A percentile compares a stretch with the other conserved stretches of the same genome.
Evolutionary conservation across 441 rosid genomes (phyloP).

Genomic region (Pelargonium fulgidum): DNA sequence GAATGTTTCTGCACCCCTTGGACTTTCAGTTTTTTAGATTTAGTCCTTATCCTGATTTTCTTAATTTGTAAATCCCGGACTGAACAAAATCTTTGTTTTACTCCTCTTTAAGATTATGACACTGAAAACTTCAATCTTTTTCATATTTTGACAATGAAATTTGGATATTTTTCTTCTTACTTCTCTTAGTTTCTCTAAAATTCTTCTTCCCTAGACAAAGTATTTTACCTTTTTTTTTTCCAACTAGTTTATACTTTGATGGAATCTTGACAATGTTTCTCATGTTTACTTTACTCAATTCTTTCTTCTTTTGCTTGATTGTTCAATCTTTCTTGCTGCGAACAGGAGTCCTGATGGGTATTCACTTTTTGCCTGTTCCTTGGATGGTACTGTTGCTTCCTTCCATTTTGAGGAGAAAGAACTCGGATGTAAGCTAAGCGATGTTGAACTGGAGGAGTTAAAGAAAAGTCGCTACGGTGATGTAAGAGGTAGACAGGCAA

Average conservation of each 20-base stretch:
- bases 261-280: too few relatives aligned
- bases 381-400: constrained; percentile 91
- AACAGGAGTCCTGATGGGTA: constrained; percentile 97
- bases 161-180: not conserved
- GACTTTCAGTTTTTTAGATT: too few relatives aligned
- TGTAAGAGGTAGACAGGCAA: constrained; percentile 81
- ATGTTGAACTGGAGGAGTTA: constrained; percentile 74
- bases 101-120: too few relatives aligned
- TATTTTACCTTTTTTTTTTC: too few relatives aligned
- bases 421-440: constrained; percentile 66
- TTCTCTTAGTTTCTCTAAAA: not conserved
- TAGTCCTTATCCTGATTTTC: too few relatives aligned
- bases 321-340: constrained; percentile 2
- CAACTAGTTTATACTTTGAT: too few relatives aligned
- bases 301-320: constrained; percentile 12
- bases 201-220: too few relatives aligned
- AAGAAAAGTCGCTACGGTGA: constrained; percentile 92
- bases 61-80: too few relatives aligned
- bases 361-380: constrained; percentile 91
- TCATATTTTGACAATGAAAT: too few relatives aligned
- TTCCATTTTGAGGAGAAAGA: constrained; percentile 79
- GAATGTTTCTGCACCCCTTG: too few relatives aligned
- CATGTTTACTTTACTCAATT: not conserved
- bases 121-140: too few relatives aligned
- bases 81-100: too few relatives aligned